Conservation (phyloP, 78 protist genomes). For the Anaeramoeba flamelloides region DNA sequence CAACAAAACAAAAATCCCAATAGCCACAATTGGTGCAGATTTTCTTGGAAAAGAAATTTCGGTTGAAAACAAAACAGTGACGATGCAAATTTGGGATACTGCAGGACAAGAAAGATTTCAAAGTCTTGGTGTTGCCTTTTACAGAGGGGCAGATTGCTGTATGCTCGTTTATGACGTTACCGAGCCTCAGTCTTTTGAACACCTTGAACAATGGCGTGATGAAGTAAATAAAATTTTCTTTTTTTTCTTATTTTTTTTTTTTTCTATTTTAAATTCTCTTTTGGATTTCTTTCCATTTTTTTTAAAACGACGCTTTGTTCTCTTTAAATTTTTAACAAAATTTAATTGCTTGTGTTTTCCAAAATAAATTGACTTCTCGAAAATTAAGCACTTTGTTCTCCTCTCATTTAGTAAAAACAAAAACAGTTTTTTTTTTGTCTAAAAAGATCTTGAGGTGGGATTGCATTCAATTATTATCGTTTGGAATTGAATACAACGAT, state of each 20-base stretch:
- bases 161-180: slow-evolving; percentile 73
- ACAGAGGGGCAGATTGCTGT: slow-evolving; percentile 61
- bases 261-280: background rate
- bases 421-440: no score
- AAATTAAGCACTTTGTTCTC: no score
- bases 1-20: background rate
- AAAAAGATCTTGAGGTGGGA: no score
- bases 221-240: no score
- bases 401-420: no score
- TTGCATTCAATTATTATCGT: no score
- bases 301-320: no score
- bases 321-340: no score
- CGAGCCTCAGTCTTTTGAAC: slow-evolving; percentile 75
- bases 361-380: no score
- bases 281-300: background rate
- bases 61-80: slow-evolving; percentile 85
- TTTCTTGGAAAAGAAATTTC: slow-evolving; percentile 86
- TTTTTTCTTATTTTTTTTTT: slow-evolving; percentile 71
- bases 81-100: slow-evolving; percentile 96
- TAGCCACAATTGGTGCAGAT: slow-evolving; percentile 99
- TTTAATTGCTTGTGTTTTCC: no score
- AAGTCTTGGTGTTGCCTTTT: slow-evolving; percentile 93
- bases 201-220: slow-evolving; percentile 86
- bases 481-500: no score
- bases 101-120: slow-evolving; percentile 96